Base-by-base conservation (phyloP, 179 eudicot species). In the Sideroxylon spinosum region DNA sequence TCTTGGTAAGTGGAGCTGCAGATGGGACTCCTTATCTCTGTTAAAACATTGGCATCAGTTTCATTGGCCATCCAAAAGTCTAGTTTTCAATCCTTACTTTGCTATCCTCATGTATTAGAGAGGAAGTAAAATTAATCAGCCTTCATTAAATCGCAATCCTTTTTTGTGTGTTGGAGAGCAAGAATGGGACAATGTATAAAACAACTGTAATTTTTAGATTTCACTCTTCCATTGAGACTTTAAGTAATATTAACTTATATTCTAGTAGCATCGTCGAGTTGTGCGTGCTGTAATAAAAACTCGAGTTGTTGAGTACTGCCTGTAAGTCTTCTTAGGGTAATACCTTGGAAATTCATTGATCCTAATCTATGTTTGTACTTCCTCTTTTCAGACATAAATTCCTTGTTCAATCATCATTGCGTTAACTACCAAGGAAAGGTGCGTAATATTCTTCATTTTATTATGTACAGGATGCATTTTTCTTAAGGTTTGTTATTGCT, bases 371-470 rank as follows among this genome's bases (percentile, higher is more conserved):
- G 50, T 20, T 61, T 78, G 9, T 71, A 28, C 78, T 50, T 75
- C 74, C 49, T 81, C 79, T 66, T 81, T 84, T 82, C 97, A 94
- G 97, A 94, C 75, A 87, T 94, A 76, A 91, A 88, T 81, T 87
- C 93, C 11, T 73, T 90, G 77, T 94, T 90, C 83, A 92, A 91
- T 84, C 92, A 79, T 59, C 87, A 89, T 68, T 91, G 98, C 76
- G 80, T 88, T 52, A 96, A 94, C 87, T 91, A 89, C 79, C 84
- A 85, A 80, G 98, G 99, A 73, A 96, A 92, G 98, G 99, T 96
- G 79, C 68, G 89, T 59, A 44, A 64, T 72, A n/a, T 76, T 25
- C 71, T 44, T 9, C 32, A 26, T 55, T 32, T 32, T 20, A 37
- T 28, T 67, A 53, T 67, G n/a, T 29, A 32, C 12, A 4, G 10